Conservation (phyloP, 768 basidiomycete species). For the Lactarius vividus region DNA sequence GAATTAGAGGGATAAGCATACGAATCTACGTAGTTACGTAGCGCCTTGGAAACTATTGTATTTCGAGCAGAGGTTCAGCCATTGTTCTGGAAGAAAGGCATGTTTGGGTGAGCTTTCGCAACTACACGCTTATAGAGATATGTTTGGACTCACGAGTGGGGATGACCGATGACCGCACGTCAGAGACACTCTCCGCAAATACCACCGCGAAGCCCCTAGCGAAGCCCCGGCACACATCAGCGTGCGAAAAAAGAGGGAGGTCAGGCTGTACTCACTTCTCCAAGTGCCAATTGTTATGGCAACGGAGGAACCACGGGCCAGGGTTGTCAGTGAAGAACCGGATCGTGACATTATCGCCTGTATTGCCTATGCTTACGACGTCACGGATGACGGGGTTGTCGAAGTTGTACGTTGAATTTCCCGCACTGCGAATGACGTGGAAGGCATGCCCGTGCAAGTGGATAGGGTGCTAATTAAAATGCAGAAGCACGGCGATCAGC, state of each 20-base stretch:
- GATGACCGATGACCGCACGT: too few species aligned
- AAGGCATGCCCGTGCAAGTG: conserved; percentile 19
- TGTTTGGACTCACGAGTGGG: too few species aligned
- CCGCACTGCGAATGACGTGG: conserved; percentile 22
- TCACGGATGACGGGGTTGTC: conserved; percentile 46
- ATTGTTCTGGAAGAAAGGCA: too few species aligned
- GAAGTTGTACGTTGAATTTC: conserved; percentile 21
- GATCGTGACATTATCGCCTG: conserved; percentile 27
- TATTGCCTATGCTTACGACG: conserved; percentile 34
- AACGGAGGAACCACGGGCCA: conserved; percentile 33
- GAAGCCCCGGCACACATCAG: not conserved
- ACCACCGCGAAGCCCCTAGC: conserved; percentile 14
- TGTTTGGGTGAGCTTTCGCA: too few species aligned
- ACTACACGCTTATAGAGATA: too few species aligned
- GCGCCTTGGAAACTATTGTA: too few species aligned
- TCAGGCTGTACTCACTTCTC: not conserved
- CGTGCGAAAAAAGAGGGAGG: too few species aligned
- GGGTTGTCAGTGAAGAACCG: conserved; percentile 34
- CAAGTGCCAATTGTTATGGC: conserved; percentile 34
- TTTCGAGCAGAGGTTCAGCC: too few species aligned
- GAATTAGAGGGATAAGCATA: too few species aligned
- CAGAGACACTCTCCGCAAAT: conserved; percentile 12
- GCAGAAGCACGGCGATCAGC: not conserved
- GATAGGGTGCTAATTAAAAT: not conserved
- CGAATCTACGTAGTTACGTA: too few species aligned